Base-by-base conservation (phyloP, 129 eudicot genomes). In the Erigeron canadensis region DNA sequence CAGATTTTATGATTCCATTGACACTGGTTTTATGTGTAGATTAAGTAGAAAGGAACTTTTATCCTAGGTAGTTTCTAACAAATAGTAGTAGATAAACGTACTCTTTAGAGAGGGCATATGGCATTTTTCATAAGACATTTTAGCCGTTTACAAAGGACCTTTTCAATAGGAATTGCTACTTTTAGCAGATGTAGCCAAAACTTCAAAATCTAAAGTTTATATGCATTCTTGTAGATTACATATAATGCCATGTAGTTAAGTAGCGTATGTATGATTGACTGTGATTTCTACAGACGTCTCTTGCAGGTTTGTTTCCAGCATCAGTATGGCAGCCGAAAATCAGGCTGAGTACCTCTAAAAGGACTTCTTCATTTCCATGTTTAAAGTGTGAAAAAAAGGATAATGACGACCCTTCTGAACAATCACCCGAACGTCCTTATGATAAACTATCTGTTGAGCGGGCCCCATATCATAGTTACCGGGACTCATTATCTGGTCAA, bases 401-500 rank as follows among this genome's bases (percentile, higher is more conserved):
- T 39, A 75, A 90, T 53, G 81, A 82, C 5, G 85, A 74, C 13
- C 41, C 84, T 5, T 38, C 78, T 13, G 82, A 89, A 68, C 71
- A 87, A 15, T 84, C 90, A 50, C 58, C 85, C 19, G 86, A 56
- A 12, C 56, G 10, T 13, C 5, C 86, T 11, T 54, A 71, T 61
- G 82, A 94, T 79, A 80, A 89, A 37, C 81, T 95, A 41, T 68
- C 86, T 11, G 95, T 91, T 56, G 99, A 95, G 84, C 89, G 90
- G 38, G 62, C 78, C 42, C 99, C 97, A 7, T 95, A 95, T 63
- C 77, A 86, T 63, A 84, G 89, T 85, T 95, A 95, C 62, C 70
- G 87, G 88, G 99, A 95, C 91, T 90, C 97, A 4, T 73, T 89
- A 17, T 90, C 99, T 4, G 99, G 99, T 15, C 85, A 86, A 84